phyloP scores from a whole-genome alignment of 2,329 filamentous ascomycete species.

The Parascedosporium putredinis region DNA sequence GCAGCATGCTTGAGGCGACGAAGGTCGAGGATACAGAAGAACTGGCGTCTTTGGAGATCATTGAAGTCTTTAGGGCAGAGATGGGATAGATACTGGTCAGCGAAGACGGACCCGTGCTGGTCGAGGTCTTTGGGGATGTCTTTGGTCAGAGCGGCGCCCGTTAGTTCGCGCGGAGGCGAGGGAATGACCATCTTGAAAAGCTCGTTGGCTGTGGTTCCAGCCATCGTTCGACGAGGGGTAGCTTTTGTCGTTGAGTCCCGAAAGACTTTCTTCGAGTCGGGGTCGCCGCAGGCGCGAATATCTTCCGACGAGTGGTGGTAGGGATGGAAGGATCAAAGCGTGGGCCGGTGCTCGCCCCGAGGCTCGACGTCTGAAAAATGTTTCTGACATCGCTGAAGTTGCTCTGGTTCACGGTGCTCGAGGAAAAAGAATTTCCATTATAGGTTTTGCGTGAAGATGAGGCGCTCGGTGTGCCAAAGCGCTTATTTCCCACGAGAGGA shows the following conservation, averaged over 20 bases:
- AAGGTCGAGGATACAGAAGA: conserved; percentile 53
- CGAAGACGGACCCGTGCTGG: conserved; percentile 44
- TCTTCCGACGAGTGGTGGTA: conserved; percentile 33
- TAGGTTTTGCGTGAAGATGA: conserved; percentile 23
- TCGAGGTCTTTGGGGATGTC: conserved; percentile 43
- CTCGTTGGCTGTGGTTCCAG: conserved; percentile 18
- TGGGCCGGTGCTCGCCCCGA: conserved; percentile 16
- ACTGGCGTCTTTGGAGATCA: conserved; percentile 49
- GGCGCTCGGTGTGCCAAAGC: conserved; percentile 27
- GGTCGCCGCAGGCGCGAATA: conserved; percentile 36
- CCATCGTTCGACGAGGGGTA: conserved; percentile 13
- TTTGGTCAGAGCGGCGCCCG: conserved; percentile 42
- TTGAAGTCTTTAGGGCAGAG: conserved; percentile 47
- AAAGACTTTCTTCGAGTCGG: conserved; percentile 28
- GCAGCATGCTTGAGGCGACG: conserved; percentile 51
- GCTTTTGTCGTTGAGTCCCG: conserved; percentile 36
- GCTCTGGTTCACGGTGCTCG: conserved; percentile 25
- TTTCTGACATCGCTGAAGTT: conserved; percentile 27
- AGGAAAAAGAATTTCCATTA: conserved; percentile 11
- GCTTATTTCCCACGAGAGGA: conserved; percentile 18
- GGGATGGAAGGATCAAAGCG: conserved; percentile 37
- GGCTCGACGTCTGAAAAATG: conserved; percentile 29
- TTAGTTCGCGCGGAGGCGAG: conserved; percentile 44
- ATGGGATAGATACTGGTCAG: conserved; percentile 47
- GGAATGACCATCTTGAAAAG: conserved; percentile 49